phyloP scores from a whole-genome alignment of 208 protist species.

The Tritrichomonas musculus region DNA sequence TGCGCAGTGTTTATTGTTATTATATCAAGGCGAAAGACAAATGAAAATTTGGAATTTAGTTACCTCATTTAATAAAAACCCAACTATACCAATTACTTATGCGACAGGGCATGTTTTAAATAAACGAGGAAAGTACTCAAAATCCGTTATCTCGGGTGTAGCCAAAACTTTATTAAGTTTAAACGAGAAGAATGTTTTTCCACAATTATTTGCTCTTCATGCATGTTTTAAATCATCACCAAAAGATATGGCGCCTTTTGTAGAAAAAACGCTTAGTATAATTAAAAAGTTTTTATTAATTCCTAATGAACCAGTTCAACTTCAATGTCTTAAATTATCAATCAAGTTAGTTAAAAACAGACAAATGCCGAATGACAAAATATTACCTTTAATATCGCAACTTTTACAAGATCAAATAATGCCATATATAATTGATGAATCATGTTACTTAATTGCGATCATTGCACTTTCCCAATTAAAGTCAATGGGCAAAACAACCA shows the following conservation, averaged over 20 bases:
- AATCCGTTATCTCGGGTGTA: background rate
- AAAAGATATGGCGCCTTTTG: background rate
- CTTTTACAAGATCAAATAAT: background rate
- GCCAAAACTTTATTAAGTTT: background rate
- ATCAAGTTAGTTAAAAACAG: no score
- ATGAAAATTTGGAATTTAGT: conserved; percentile 1
- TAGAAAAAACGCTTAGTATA: background rate
- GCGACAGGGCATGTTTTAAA: background rate
- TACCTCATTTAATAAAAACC: background rate
- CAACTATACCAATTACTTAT: background rate
- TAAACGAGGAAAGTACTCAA: background rate
- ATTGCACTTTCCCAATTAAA: background rate
- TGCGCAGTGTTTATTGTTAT: background rate
- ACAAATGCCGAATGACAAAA: no score
- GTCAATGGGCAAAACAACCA: background rate
- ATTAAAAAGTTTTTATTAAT: background rate
- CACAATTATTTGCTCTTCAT: background rate
- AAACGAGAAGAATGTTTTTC: background rate
- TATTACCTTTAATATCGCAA: no score
- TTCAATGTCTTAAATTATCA: no score
- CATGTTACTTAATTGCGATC: background rate
- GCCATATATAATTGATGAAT: background rate
- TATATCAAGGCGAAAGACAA: background rate
- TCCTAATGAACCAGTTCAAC: no score
- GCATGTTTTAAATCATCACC: background rate